Conservation (phyloP, 1,139 yeast species). For the Magnusiomyces sp. region DNA sequence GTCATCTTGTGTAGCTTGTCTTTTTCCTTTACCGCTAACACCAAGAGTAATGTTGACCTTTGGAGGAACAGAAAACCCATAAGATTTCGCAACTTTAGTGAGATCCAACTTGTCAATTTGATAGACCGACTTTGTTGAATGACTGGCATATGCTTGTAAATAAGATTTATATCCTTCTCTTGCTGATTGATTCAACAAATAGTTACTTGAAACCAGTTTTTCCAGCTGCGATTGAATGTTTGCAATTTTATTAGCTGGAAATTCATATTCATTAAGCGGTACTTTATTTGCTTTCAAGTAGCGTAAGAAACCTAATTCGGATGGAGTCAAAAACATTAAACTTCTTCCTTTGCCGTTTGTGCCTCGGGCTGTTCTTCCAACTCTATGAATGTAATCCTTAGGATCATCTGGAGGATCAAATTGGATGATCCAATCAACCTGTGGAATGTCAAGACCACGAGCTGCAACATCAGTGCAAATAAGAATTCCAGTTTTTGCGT, state of each 20-base stretch:
- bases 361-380: conserved; percentile 98
- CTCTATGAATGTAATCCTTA: conserved; percentile 94
- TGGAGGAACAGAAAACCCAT: conserved; percentile 94
- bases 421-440: conserved; percentile 96
- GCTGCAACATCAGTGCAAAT: conserved; percentile 98
- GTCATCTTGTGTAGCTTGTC: conserved; percentile 3
- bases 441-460: conserved; percentile 93
- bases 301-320: conserved; percentile 87
- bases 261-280: conserved; percentile 93
- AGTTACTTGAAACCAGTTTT: conserved; percentile 83
- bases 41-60: conserved; percentile 95
- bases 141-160: conserved; percentile 94
- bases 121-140: conserved; percentile 89
- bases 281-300: conserved; percentile 95
- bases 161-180: conserved; percentile 96
- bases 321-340: conserved; percentile 88
- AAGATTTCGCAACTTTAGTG: conserved; percentile 89
- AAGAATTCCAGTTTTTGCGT: conserved; percentile 87
- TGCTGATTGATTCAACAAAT: conserved; percentile 91
- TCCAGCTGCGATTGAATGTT: conserved; percentile 91
- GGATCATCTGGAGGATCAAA: conserved; percentile 99
- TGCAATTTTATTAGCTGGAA: conserved; percentile 87
- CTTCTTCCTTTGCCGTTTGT: conserved; percentile 86
- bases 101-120: conserved; percentile 91
- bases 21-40: conserved; percentile 53